These are phyloP conservation scores for Sugiyamaella neomexicana DNA, from an alignment of 1,139 yeast genomes.

Conservation along the genomic window DNA sequence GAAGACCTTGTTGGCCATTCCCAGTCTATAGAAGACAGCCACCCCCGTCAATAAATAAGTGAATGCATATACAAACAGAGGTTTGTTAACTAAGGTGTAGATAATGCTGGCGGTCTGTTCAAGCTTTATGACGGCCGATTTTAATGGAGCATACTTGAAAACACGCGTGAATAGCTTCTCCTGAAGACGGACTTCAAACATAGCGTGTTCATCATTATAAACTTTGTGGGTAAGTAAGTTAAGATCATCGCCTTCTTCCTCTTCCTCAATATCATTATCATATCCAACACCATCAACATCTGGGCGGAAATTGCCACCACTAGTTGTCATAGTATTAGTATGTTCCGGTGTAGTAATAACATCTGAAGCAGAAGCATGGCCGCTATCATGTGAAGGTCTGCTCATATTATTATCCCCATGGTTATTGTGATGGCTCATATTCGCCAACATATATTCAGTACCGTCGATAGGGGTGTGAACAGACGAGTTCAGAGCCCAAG, in stretches of 20 bases:
- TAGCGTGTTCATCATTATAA: background rate
- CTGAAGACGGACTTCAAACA: constrained; percentile 22
- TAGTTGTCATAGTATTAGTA: background rate
- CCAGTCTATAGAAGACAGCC: constrained; percentile 70
- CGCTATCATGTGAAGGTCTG: constrained; percentile 34
- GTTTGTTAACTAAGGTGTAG: constrained; percentile 62
- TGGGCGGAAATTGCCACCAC: constrained; percentile 12
- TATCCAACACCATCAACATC: constrained; percentile 16
- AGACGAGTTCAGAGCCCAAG: constrained; percentile 42
- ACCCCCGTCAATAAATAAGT: constrained; percentile 71
- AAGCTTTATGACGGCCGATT: constrained; percentile 40
- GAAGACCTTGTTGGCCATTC: constrained; percentile 65
- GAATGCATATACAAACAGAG: constrained; percentile 60
- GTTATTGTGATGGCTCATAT: constrained; percentile 24
- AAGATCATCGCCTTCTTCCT: constrained; percentile 24
- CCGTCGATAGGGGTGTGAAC: constrained; percentile 40
- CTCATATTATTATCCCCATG: constrained; percentile 24
- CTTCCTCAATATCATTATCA: constrained; percentile 19
- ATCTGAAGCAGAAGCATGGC: constrained; percentile 29
- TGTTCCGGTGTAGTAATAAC: constrained; percentile 12
- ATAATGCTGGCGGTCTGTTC: constrained; percentile 43
- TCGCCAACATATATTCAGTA: constrained; percentile 38
- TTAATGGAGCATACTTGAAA: constrained; percentile 37
- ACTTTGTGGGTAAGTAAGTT: constrained; percentile 1
- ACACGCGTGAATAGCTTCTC: constrained; percentile 26